These are phyloP conservation scores for Populus tremula DNA, from an alignment of 345 rosid species.

Conservation along the genomic window DNA sequence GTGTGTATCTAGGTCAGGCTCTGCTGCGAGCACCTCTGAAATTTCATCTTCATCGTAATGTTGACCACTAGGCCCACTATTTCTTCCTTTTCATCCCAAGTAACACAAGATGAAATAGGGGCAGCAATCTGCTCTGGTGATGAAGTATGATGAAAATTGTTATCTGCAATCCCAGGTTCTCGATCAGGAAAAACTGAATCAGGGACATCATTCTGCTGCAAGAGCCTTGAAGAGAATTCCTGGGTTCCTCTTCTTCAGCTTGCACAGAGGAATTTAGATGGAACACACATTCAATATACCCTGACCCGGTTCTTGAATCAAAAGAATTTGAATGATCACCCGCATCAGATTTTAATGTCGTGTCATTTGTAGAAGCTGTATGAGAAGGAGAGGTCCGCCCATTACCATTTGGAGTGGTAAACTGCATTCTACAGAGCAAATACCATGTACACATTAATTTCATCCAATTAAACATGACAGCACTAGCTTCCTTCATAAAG, in stretches of 20 bases:
- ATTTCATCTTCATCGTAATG: constrained; percentile 34
- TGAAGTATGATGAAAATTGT: constrained; percentile 33
- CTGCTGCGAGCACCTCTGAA: constrained; percentile 25
- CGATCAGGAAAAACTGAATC: constrained; percentile 43
- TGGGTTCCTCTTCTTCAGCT: constrained; percentile 44
- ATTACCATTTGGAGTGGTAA: constrained; percentile 43
- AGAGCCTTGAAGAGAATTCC: constrained; percentile 40
- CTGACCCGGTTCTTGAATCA: constrained; percentile 64
- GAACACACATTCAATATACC: constrained; percentile 49
- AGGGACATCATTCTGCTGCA: constrained; percentile 37
- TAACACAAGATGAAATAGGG: constrained; percentile 48
- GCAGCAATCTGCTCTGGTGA: constrained; percentile 37
- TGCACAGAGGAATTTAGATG: constrained; percentile 41
- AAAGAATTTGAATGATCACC: constrained; percentile 51
- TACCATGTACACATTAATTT: constrained; percentile 15
- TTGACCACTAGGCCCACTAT: constrained; percentile 41
- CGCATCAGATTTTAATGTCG: constrained; percentile 47
- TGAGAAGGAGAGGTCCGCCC: constrained; percentile 36
- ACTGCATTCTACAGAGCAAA: constrained; percentile 55
- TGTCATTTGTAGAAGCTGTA: constrained; percentile 40
- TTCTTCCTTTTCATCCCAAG: constrained; percentile 86
- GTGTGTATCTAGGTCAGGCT: constrained; percentile 31
- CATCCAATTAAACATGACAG: constrained; percentile 10
- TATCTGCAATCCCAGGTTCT: constrained; percentile 33
- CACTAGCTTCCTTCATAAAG: not conserved